Evolutionary conservation across 2,329 filamentous ascomycete genomes (phyloP), one percentile per base, ranked within the genome.

Genomic region (Fusarium austroafricanum): DNA sequence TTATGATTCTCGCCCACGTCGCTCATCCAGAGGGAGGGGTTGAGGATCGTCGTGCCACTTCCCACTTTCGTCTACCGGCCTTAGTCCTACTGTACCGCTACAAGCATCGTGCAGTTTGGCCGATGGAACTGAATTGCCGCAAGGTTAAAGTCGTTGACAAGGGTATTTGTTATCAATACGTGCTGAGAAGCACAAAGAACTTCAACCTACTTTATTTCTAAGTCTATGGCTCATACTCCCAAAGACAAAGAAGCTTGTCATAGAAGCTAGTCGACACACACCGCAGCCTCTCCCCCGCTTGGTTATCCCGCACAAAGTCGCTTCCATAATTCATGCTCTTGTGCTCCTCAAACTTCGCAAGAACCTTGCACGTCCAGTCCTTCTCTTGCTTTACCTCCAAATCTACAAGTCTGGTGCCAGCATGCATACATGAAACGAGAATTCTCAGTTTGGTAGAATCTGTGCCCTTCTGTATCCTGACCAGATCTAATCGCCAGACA

Each of bases 311-410:
- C 68, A 86, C 83, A 60, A 89, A 86, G 78, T 94, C 94, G 71
- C 91, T 92, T 9, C 91, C 94, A 77, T 98, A 98, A 74, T 97
- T 97, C 93, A 97, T 97, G 77, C 93, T 97, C 79, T 92, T 84
- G 76, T 97, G 94, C 75, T 95, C 92, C 71, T 93, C 91, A 74
- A 97, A 97, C 52, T 84, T 86, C 0, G 86, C 89, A 45, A 94
- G 70, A 2, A 95, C 83, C 42, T 85, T 81, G 58, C 96, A 89
- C 2, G 73, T 75, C 86, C 90, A 93, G 18, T 67, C 66, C n/a
- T 56, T 80, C 61, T 65, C 78, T 2, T 79, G 72, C 2, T 76
- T 74, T 26, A 80, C 75, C 11, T 70, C 62, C 18, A 88, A 73
- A 38, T 83, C 79, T 9, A 91, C 73, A n/a, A 98, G 79, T 54